Evolutionary conservation across 257 asterid genomes (phyloP), one percentile per base, ranked within the genome.

Genomic region (Asclepias syriaca): DNA sequence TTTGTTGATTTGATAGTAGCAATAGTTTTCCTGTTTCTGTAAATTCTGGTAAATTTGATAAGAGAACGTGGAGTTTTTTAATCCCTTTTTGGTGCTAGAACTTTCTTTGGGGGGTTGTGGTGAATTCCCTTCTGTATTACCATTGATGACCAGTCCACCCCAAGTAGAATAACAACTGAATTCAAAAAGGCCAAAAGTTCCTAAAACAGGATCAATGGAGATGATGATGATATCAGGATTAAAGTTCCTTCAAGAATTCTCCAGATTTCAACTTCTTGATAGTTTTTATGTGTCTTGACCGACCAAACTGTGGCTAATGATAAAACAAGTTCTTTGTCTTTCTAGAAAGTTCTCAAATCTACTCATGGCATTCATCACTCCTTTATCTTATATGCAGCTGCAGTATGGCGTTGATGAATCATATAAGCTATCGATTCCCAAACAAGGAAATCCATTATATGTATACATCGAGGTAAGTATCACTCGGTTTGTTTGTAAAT

Each of bases 361-460:
- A 14, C 29, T 34, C 18, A 4, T 4, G 19, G 40, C 22, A 37
- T 34, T 49, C 46, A 50, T 27, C 1, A 49, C 34, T 57, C 61
- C 16, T 54, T 40, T 67, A 22, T 15, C 68, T 16, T 8, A 63
- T 57, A 53, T 84, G 86, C 90, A 92, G 98, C 81, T 92, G 71
- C 96, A 90, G 63, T 80, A 90, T 40, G 96, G 95, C 22, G 66
- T 83, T 27, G 92, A 92, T 57, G 98, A 92, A 75, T 87, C 98
- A 7, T 92, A 92, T 83, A 81, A 86, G 78, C 83, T 92, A 60
- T 61, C 78, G 10, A 77, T 90, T 57, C 93, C 94, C 24, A 76
- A 69, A 10, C 63, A 83, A 55, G 91, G 88, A 61, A 80, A 77
- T 78, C 85, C 84, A 48, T 74, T 78, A 68, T 93, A 82, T 77